phyloP scores from a whole-genome alignment of 352 stramenopile species.

The Phytophthora hybrid region DNA sequence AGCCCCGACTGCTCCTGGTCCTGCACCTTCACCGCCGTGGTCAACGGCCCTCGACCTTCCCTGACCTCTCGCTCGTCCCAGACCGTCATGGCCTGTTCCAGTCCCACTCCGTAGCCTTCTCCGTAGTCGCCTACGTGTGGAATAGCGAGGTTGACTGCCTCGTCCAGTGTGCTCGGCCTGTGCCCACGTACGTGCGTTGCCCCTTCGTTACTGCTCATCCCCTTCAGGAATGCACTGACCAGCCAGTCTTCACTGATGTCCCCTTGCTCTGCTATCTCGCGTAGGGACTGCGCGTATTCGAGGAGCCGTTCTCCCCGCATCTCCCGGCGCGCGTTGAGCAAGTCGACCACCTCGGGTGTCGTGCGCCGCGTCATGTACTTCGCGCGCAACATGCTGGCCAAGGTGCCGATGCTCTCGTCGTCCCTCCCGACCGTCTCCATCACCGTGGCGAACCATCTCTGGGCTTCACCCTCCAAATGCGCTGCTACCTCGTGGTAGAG shows the following conservation, averaged over 20 bases:
- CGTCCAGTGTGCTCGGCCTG: not conserved
- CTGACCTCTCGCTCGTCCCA: not conserved
- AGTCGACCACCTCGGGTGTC: slow-evolving; percentile 2
- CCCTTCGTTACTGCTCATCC: not conserved
- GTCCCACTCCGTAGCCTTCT: not conserved
- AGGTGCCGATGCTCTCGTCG: not conserved
- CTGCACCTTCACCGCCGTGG: too few species aligned
- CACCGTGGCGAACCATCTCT: slow-evolving; percentile 4
- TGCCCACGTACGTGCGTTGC: slow-evolving; percentile 5
- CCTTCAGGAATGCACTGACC: slow-evolving; percentile 1
- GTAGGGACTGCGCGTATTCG: not conserved
- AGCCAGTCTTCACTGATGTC: slow-evolving; percentile 6
- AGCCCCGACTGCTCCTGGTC: not conserved
- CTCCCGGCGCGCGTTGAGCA: not conserved
- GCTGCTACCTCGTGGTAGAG: slow-evolving; percentile 7
- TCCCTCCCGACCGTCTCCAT: slow-evolving; percentile 1
- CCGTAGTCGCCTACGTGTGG: slow-evolving; percentile 6
- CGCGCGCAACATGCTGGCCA: slow-evolving; percentile 3
- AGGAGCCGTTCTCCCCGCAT: slow-evolving; percentile 1
- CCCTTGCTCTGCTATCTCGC: not conserved
- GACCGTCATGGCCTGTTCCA: not conserved
- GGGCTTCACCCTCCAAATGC: not conserved
- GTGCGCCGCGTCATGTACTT: slow-evolving; percentile 3
- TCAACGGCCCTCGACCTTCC: not conserved
- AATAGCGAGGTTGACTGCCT: not conserved